phyloP scores from a whole-genome alignment of 768 basidiomycete species.

The Mrakia hoshinonis region DNA sequence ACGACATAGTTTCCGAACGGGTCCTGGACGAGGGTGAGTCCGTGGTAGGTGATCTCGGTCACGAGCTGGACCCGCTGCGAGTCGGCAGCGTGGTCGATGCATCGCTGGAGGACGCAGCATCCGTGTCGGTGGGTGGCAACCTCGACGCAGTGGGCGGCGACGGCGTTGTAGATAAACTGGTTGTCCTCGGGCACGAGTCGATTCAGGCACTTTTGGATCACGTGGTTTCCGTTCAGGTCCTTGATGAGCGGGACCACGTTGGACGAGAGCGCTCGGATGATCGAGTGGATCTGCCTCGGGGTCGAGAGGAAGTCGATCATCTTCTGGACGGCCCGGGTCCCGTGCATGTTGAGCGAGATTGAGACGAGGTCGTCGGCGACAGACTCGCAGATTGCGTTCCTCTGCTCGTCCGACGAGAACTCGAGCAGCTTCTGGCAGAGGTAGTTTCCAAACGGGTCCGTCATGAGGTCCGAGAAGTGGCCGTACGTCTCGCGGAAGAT shows the following conservation, averaged over 20 bases:
- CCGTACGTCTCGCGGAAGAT: slow-evolving; percentile 97
- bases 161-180: slow-evolving; percentile 98
- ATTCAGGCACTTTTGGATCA: slow-evolving; percentile 98
- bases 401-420: slow-evolving; percentile 93
- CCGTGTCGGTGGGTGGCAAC: slow-evolving; percentile 83
- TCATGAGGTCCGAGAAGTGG: slow-evolving; percentile 98
- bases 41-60: slow-evolving; percentile 97
- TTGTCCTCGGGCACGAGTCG: slow-evolving; percentile 97
- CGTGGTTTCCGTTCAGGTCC: slow-evolving; percentile 54
- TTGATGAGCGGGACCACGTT: slow-evolving; percentile 99
- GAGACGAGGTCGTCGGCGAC: slow-evolving; percentile 95
- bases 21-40: slow-evolving; percentile 93
- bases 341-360: slow-evolving; percentile 99
- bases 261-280: slow-evolving; percentile 90
- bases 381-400: slow-evolving; percentile 91
- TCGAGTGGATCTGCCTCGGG: slow-evolving; percentile 89
- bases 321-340: slow-evolving; percentile 97
- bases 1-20: slow-evolving; percentile 51
- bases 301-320: slow-evolving; percentile 99
- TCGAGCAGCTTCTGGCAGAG: slow-evolving; percentile 96
- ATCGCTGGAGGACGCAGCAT: slow-evolving; percentile 94
- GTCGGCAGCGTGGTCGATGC: slow-evolving; percentile 96
- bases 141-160: slow-evolving; percentile 96
- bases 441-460: slow-evolving; percentile 98
- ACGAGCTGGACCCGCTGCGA: slow-evolving; percentile 91